Evolutionary conservation across 164 flowering plant genomes (phyloP), one percentile per base, ranked within the genome.

Genomic region (Dillenia suffruticosa): DNA sequence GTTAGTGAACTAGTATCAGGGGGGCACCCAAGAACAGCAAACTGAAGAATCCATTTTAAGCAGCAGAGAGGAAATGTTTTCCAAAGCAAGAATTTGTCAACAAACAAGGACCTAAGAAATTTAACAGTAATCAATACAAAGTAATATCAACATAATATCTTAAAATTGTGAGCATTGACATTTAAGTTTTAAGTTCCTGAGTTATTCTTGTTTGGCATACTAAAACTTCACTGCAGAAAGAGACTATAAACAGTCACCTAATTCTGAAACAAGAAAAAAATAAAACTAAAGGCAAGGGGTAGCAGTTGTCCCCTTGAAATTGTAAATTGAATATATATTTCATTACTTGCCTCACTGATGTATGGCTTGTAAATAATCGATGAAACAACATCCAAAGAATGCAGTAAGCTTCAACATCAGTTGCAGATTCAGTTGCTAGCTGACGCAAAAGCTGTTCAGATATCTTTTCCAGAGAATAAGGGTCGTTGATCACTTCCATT

Each of bases 1-100:
- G 53, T 50, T 44, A 62, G 64, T 16, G 57, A 65, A 68, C 52
- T 54, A 46, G 64, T 56, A 56, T 65, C 63, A 16, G 93, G 92
- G 57, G 96, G 82, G 69, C 81, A 79, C 65, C 75, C 75, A 66
- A 91, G 72, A 65, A 94, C 84, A 50, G 88, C 79, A 74, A 88
- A 87, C 56, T 91, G 96, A 57, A 94, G 81, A 71, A 94, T 85
- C 99, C 96, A 91, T 72, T 85, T 84, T 71, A 91, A 72, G 75
- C 96, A 89, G 68, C 86, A 63, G 52, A 86, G 16, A 53, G 96
- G 97, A 73, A 94, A 91, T 64, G 88, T 89, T 81, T 89, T 94
- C 96, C 96, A 89, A 43, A 91, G 84, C 63, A 94, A 71, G 72
- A 91, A 91, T 69, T 89, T 91, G 72, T 89, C 94, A 58, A 75